phyloP scores from a whole-genome alignment of 441 rosid species.

The Monsonia emarginata region DNA sequence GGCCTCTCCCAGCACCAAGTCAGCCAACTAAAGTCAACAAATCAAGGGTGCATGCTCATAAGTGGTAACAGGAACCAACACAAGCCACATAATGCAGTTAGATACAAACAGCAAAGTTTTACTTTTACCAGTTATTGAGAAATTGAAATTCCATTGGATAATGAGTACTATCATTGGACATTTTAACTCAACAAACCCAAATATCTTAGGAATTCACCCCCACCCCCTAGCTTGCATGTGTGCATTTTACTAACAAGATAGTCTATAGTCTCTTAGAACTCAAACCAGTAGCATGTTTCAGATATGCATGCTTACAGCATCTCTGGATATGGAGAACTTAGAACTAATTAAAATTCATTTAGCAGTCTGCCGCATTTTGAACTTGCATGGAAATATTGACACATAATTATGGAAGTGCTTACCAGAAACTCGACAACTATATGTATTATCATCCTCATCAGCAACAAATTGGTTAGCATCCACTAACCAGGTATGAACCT shows the following conservation, averaged over 20 bases:
- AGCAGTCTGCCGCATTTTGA: background rate
- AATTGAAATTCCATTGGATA: background rate
- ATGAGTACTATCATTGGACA: background rate
- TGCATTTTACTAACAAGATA: slow-evolving; percentile 2
- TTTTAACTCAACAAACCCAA: background rate
- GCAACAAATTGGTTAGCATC: slow-evolving; percentile 90
- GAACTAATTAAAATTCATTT: background rate
- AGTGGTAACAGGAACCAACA: background rate
- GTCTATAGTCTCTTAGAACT: background rate
- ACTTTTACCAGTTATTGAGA: background rate
- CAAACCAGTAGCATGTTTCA: background rate
- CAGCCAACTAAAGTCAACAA: background rate
- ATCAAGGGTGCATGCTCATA: background rate
- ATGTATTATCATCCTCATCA: slow-evolving; percentile 85
- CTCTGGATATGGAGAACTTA: background rate
- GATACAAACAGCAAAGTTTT: background rate
- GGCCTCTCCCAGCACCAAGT: background rate
- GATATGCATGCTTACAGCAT: background rate
- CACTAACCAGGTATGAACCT: slow-evolving; percentile 74
- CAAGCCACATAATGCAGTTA: background rate
- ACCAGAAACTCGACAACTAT: slow-evolving; percentile 91
- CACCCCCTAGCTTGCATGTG: background rate
- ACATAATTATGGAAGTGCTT: slow-evolving; percentile 26
- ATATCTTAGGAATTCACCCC: background rate
- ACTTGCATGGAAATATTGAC: slow-evolving; percentile 1